A percentile compares a stretch with the other conserved stretches of the same genome.
Conservation (phyloP, 768 basidiomycete genomes). For the Cystobasidium onofrii region DNA sequence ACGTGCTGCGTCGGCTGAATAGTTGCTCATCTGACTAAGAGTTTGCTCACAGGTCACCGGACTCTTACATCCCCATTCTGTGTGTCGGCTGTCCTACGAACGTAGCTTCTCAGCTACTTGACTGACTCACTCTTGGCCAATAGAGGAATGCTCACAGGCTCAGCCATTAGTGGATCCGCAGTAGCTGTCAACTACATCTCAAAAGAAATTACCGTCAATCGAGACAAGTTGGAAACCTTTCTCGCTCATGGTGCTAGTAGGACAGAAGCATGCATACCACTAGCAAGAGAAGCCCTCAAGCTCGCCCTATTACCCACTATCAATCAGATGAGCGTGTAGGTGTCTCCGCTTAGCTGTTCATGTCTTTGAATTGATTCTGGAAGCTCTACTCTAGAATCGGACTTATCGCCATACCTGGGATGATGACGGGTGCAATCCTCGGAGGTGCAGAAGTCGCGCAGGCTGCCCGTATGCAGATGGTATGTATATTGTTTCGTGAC, state of each 20-base stretch:
- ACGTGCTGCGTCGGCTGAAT: neutral
- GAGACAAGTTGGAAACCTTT: conserved; percentile 75
- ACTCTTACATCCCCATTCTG: conserved; percentile 4
- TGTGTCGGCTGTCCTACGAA: neutral
- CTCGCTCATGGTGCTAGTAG: conserved; percentile 78
- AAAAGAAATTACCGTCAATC: conserved; percentile 72
- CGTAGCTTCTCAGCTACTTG: neutral
- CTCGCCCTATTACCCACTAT: conserved; percentile 71
- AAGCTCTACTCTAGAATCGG: conserved; percentile 39
- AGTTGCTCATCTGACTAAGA: conserved; percentile 54
- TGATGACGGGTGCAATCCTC: conserved; percentile 87
- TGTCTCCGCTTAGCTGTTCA: too few relatives aligned
- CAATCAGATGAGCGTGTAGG: conserved; percentile 63
- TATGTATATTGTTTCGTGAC: conserved; percentile 10
- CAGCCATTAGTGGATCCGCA: conserved; percentile 66
- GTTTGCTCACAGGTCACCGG: conserved; percentile 68
- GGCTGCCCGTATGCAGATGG: conserved; percentile 69
- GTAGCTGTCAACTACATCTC: conserved; percentile 63
- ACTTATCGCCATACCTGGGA: conserved; percentile 53
- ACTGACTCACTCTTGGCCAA: conserved; percentile 46
- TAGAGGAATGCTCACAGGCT: conserved; percentile 82
- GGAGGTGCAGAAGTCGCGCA: conserved; percentile 76
- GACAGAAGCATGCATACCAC: conserved; percentile 71
- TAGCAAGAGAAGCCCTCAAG: conserved; percentile 68
- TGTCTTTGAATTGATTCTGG: too few relatives aligned